phyloP scores from a whole-genome alignment of 352 stramenopile genomes.

The Phytophthora ramorum region DNA sequence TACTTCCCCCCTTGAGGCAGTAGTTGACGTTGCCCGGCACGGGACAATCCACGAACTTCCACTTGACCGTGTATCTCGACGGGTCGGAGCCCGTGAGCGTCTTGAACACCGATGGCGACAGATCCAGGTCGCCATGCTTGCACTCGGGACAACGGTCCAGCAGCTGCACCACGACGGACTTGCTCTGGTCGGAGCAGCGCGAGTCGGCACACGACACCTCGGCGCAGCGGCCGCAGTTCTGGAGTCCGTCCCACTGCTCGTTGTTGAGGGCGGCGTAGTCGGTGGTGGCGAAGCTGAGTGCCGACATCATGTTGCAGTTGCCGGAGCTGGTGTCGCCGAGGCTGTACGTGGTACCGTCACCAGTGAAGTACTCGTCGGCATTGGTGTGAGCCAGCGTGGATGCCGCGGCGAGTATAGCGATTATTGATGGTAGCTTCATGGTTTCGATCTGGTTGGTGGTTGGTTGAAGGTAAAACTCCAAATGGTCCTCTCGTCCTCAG shows the following conservation, averaged over 20 bases:
- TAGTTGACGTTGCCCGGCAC: constrained; percentile 45
- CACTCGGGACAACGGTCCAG: constrained; percentile 72
- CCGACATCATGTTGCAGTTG: constrained; percentile 46
- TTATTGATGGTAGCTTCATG: constrained; percentile 17
- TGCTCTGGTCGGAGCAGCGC: constrained; percentile 42
- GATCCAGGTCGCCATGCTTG: constrained; percentile 38
- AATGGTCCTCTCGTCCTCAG: too few species aligned
- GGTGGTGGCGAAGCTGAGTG: constrained; percentile 19
- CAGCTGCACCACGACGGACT: constrained; percentile 55
- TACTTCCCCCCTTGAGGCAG: constrained; percentile 37
- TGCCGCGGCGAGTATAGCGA: constrained; percentile 10
- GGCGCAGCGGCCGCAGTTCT: constrained; percentile 62
- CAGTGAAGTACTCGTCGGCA: constrained; percentile 42
- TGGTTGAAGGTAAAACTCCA: too few species aligned
- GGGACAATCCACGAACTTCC: too few species aligned
- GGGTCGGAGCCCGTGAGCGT: constrained; percentile 42
- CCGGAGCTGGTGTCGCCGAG: constrained; percentile 36
- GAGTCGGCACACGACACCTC: constrained; percentile 53
- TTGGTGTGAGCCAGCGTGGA: constrained; percentile 17
- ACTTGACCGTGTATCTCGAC: constrained; percentile 39
- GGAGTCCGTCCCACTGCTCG: constrained; percentile 52
- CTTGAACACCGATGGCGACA: constrained; percentile 47
- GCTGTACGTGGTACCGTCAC: constrained; percentile 43
- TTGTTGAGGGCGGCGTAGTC: constrained; percentile 69
- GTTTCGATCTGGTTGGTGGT: too few species aligned